These are phyloP conservation scores for Colletotrichum acutatum DNA, from an alignment of 2,329 filamentous ascomycete species.

Conservation along the genomic window DNA sequence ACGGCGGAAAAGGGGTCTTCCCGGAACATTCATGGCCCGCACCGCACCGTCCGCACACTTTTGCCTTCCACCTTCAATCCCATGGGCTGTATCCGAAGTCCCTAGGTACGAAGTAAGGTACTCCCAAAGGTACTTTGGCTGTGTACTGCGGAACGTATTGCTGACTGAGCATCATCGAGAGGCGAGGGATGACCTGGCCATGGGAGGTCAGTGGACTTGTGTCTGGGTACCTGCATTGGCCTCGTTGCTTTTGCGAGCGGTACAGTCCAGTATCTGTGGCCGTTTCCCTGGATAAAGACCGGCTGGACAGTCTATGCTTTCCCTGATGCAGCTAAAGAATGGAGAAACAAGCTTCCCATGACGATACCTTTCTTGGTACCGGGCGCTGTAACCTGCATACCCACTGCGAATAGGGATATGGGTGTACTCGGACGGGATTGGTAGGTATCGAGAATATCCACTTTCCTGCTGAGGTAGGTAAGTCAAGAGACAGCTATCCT, in stretches of 20 bases:
- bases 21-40: conserved; percentile 26
- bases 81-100: neutral
- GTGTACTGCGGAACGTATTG: neutral
- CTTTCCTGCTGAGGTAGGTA: neutral
- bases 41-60: neutral
- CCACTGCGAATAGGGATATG: neutral
- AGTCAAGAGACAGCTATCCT: neutral
- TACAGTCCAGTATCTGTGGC: neutral
- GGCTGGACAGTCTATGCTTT: neutral
- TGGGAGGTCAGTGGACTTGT: neutral
- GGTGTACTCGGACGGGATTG: neutral
- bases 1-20: neutral
- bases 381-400: neutral
- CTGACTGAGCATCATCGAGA: neutral
- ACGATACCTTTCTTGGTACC: too few species aligned
- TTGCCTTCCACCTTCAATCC: neutral
- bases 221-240: neutral
- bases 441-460: neutral
- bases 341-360: neutral
- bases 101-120: neutral
- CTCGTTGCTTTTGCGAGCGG: neutral
- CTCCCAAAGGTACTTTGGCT: neutral
- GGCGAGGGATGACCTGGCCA: neutral
- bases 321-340: neutral
- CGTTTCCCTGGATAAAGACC: neutral